Evolutionary conservation across 1,284 basidiomycete genomes (phyloP).

Genomic region (Crucibulum parvulum): DNA sequence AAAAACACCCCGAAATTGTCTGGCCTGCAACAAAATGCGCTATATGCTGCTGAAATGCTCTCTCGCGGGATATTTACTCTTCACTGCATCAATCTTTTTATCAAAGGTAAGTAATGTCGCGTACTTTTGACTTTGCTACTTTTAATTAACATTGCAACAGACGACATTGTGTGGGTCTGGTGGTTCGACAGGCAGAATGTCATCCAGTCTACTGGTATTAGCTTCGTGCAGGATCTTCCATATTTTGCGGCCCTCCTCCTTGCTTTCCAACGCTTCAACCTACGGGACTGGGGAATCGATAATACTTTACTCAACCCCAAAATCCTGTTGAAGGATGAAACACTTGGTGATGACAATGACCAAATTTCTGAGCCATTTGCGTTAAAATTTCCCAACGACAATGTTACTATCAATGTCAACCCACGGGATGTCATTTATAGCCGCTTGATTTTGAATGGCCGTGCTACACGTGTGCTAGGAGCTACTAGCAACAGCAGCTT

Average conservation of each 20-base stretch:
- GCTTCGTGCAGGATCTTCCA: conserved; percentile 34
- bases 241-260: conserved; percentile 35
- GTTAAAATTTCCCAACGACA: neutral
- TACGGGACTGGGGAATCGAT: conserved; percentile 31
- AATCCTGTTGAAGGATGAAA: neutral
- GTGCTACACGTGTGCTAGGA: conserved; percentile 13
- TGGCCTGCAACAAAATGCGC: conserved; percentile 3
- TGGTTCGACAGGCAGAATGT: conserved; percentile 30
- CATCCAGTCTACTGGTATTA: conserved; percentile 28
- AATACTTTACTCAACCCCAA: neutral
- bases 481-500: neutral
- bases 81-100: conserved; percentile 24
- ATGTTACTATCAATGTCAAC: neutral
- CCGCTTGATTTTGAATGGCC: conserved; percentile 3
- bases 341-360: neutral
- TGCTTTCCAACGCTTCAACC: conserved; percentile 32
- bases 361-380: neutral
- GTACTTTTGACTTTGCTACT: neutral
- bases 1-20: too few species aligned
- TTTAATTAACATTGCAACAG: conserved; percentile 8
- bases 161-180: conserved; percentile 26
- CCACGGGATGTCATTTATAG: neutral
- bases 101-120: conserved; percentile 17
- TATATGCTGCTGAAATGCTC: conserved; percentile 21
- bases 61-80: conserved; percentile 14